These are phyloP conservation scores for Nicotiana tomentosiformis DNA, from an alignment of 257 asterid species.

Conservation along the genomic window DNA sequence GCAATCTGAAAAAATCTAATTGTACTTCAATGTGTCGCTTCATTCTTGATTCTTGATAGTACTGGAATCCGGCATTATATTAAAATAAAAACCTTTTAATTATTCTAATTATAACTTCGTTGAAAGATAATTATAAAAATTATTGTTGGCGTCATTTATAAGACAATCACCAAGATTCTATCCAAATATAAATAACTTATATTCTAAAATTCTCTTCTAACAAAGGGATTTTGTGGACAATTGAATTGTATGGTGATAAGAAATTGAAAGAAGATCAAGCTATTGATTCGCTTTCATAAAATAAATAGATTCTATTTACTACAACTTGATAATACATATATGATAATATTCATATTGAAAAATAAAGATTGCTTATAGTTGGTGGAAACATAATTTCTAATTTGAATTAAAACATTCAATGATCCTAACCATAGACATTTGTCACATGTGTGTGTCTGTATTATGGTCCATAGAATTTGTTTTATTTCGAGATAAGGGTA, in stretches of 20 bases:
- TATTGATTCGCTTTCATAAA: neutral
- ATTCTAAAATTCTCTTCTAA: neutral
- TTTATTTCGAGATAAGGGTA: too few relatives aligned
- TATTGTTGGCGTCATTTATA: neutral
- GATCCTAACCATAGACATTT: too few relatives aligned
- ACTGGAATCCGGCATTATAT: neutral
- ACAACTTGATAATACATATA: neutral
- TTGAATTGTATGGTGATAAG: neutral
- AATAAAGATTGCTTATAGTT: neutral
- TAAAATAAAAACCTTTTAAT: neutral
- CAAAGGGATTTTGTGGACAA: too few relatives aligned
- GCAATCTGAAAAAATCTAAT: neutral
- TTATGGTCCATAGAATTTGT: too few relatives aligned
- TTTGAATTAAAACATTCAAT: too few relatives aligned
- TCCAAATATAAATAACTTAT: neutral
- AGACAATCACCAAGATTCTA: neutral
- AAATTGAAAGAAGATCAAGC: neutral
- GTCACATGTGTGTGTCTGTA: too few relatives aligned
- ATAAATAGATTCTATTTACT: neutral
- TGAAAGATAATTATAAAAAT: neutral
- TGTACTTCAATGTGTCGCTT: neutral
- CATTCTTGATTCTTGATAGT: neutral
- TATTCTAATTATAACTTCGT: neutral
- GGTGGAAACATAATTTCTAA: neutral
- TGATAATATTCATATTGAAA: too few relatives aligned